Base-by-base conservation (phyloP, 805 yeast species). In the Babjeviella inositovora region DNA sequence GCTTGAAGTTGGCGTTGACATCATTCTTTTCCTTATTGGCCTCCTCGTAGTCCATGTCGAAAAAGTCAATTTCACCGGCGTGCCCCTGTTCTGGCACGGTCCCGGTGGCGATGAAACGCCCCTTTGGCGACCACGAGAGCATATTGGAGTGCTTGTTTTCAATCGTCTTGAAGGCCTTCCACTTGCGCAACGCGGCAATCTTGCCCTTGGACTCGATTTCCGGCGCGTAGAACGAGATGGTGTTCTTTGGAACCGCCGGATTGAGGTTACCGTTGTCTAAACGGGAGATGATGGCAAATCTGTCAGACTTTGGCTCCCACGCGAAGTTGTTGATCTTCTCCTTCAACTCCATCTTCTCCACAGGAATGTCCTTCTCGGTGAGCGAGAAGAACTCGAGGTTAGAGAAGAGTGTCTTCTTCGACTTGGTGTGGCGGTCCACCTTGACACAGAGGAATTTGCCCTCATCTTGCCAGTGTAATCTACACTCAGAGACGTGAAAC, bases 361-460 rank as follows among this genome's bases (percentile, higher is more conserved):
- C 93, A 15, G 98, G 97, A 36, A 87, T 69, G 40, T 79, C 93
- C 53, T 70, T 80, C 53, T 87, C 98, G 29, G 62, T 61, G 28
- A 84, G 52, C 41, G 81, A 76, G 66, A 87, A 81, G 44, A 90
- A 75, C 53, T 90, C 97, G 48, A 90, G 63, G 46, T 82, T 82
- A 28, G 95, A 72, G 63, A 82, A 84, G 25, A 74, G 50, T 11
- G 94, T 80, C 67, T 92, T 90, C 50, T 76, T 80, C 23, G 95
- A 76, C 53, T 90, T 90, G 27, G 96, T 81, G 54, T 84, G 94
- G 55, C 97, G 81, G 50, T 85, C 95, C 37, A 90, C 95, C 57
- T 80, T 82, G 43, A 85, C 92, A 57, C 95, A 81, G 45, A 90
- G 56, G 47, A 58, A 75, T 38, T 70, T 73, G 32, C 81, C 82